Evolutionary conservation across 2,329 filamentous ascomycete species (phyloP).

Genomic region (Macrophomina phaseolina): DNA sequence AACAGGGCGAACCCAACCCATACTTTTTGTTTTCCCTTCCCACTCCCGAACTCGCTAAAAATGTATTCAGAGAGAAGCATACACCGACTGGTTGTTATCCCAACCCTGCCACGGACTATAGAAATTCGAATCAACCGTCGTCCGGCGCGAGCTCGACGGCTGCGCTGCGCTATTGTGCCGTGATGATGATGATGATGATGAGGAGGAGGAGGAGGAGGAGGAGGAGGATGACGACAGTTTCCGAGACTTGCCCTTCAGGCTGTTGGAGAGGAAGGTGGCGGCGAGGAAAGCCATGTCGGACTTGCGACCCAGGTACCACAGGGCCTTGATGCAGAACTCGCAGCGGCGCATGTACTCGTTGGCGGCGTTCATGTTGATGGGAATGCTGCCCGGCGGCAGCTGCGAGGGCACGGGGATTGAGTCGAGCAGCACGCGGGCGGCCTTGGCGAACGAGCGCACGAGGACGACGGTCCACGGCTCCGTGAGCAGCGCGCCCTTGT

Average conservation of each 20-base stretch:
- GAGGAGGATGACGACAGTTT: not conserved
- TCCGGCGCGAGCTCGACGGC: not conserved
- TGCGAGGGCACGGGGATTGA: conserved; percentile 33
- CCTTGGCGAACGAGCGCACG: conserved; percentile 59
- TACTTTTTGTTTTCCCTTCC: not conserved
- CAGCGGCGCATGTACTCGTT: conserved; percentile 46
- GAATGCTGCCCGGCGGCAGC: not conserved
- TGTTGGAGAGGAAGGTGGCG: conserved; percentile 46
- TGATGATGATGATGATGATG: not conserved
- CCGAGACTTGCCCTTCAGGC: conserved; percentile 33
- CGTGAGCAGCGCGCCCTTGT: conserved; percentile 62
- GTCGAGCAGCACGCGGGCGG: conserved; percentile 50
- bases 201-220: not conserved
- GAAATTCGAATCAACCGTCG: conserved; percentile 12
- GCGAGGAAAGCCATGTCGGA: conserved; percentile 57
- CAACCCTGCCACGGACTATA: conserved; percentile 7
- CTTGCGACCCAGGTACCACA: conserved; percentile 62
- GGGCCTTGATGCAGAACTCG: conserved; percentile 58
- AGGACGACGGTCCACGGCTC: conserved; percentile 66
- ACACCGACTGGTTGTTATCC: not conserved
- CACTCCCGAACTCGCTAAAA: not conserved
- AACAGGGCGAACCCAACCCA: not conserved
- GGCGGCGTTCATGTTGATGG: conserved; percentile 23
- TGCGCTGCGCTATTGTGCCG: not conserved
- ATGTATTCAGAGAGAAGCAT: not conserved